Evolutionary conservation across 768 basidiomycete genomes (phyloP).

Genomic region (Glaciozyma antarctica): DNA sequence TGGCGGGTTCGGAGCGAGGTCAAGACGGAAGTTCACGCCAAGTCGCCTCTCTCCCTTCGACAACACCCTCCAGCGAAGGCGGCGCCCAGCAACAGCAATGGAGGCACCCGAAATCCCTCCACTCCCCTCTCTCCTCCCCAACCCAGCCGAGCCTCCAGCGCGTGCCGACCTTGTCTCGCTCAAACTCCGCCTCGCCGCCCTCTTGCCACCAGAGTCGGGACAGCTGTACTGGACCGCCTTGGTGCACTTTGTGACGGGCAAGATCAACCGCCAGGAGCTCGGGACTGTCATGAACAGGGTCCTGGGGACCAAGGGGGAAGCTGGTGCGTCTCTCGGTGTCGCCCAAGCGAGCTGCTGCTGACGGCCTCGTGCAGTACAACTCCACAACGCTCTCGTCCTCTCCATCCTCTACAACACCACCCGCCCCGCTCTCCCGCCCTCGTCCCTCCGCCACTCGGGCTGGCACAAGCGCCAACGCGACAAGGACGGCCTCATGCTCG

Average conservation of each 20-base stretch:
- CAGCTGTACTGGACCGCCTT: slow-evolving; percentile 31
- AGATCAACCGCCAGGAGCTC: slow-evolving; percentile 30
- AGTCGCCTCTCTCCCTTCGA: too few relatives aligned
- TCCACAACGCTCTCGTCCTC: slow-evolving; percentile 35
- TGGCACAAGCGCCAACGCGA: slow-evolving; percentile 29
- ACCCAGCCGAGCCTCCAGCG: slow-evolving; percentile 9
- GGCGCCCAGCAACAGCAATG: too few relatives aligned
- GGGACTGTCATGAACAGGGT: slow-evolving; percentile 19
- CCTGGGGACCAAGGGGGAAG: slow-evolving; percentile 7
- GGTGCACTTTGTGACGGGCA: slow-evolving; percentile 26
- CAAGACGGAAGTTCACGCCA: too few relatives aligned
- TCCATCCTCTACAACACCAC: slow-evolving; percentile 36
- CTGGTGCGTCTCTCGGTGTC: slow-evolving; percentile 1
- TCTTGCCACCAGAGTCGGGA: slow-evolving; percentile 16
- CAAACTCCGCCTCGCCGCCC: slow-evolving; percentile 30
- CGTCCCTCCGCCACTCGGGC: slow-evolving; percentile 31
- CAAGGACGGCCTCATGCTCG: slow-evolving; percentile 11
- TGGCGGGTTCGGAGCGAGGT: too few relatives aligned
- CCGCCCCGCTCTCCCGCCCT: slow-evolving; percentile 27
- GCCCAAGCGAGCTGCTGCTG: neutral
- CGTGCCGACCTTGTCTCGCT: slow-evolving; percentile 31
- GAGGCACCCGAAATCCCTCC: neutral
- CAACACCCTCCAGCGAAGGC: too few relatives aligned
- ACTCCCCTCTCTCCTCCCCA: slow-evolving; percentile 16
- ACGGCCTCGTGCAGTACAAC: slow-evolving; percentile 10